Evolutionary conservation across 164 flowering plant species (phyloP).

Genomic region (Aristolochia fimbriata): DNA sequence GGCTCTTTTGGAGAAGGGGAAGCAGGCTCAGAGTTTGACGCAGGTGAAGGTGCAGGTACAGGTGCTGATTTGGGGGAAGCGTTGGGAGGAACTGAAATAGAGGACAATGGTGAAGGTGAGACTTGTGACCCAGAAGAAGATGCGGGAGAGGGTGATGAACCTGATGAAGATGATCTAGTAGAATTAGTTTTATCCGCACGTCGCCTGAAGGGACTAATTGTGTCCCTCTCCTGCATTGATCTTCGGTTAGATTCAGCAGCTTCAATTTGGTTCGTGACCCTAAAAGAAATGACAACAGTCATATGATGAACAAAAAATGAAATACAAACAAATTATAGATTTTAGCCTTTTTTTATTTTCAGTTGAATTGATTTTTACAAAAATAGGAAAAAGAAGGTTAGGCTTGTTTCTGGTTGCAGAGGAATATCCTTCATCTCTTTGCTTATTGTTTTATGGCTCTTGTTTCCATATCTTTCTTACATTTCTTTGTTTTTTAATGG

Average conservation of each 20-base stretch:
- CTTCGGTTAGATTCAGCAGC: slow-evolving; percentile 16
- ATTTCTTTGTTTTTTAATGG: no score
- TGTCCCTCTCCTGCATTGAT: slow-evolving; percentile 19
- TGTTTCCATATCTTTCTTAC: no score
- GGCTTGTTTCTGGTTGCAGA: no score
- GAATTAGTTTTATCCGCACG: neutral
- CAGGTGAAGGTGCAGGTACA: slow-evolving; percentile 10
- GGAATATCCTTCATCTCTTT: no score
- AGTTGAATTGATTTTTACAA: no score
- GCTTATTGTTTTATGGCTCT: no score
- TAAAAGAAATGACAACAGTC: slow-evolving; percentile 5
- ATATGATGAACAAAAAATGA: neutral
- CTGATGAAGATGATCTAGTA: slow-evolving; percentile 4
- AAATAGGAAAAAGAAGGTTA: no score
- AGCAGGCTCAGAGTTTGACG: slow-evolving; percentile 19
- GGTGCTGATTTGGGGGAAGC: slow-evolving; percentile 1
- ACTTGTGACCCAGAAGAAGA: neutral
- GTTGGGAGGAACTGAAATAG: no score
- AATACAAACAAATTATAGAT: neutral
- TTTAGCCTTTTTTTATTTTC: no score
- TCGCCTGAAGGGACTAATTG: neutral
- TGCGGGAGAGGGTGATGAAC: slow-evolving; percentile 4
- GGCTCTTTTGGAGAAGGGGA: neutral
- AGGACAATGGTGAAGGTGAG: no score
- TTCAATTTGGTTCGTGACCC: slow-evolving; percentile 8